Percentiles rank a stretch among this genome's conserved stretches.
phyloP scores from a whole-genome alignment of 2,329 filamentous ascomycete genomes.

The Sporothrix dimorphospora region DNA sequence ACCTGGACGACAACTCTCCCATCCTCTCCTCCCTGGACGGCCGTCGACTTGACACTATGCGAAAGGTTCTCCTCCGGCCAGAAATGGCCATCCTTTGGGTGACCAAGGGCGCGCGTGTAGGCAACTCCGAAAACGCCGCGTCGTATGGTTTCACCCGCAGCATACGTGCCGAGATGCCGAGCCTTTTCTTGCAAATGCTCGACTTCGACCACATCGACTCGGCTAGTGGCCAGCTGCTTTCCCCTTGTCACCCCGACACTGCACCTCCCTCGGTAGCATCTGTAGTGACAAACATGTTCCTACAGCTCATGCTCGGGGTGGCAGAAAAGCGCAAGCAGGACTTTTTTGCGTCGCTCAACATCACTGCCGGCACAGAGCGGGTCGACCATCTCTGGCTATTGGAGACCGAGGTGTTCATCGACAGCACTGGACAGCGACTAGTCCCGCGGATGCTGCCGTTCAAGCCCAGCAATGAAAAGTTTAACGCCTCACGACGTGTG shows the following conservation, averaged over 20 bases:
- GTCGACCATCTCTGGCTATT: conserved; percentile 38
- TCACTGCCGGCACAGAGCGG: conserved; percentile 9
- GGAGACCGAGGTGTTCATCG: conserved; percentile 47
- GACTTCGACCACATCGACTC: conserved; percentile 37
- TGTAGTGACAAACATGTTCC: conserved; percentile 35
- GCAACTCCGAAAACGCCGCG: conserved; percentile 39
- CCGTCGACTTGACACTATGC: conserved; percentile 37
- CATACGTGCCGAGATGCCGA: conserved; percentile 40
- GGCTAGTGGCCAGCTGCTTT: neutral
- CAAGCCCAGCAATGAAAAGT: conserved; percentile 44
- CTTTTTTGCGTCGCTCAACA: too few relatives aligned
- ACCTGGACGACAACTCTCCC: conserved; percentile 41
- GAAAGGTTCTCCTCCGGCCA: conserved; percentile 37
- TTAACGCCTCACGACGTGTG: conserved; percentile 45
- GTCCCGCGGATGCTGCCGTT: conserved; percentile 48
- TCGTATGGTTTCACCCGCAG: conserved; percentile 42
- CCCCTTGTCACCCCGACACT: neutral
- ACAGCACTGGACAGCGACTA: conserved; percentile 39
- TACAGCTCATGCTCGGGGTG: conserved; percentile 33
- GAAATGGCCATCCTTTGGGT: conserved; percentile 42
- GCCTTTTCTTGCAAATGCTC: conserved; percentile 40
- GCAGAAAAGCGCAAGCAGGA: neutral
- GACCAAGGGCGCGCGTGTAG: conserved; percentile 34
- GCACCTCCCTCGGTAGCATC: neutral
- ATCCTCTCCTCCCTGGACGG: conserved; percentile 44